Conservation (phyloP, 805 yeast genomes). For the Cyberlindnera veronae region DNA sequence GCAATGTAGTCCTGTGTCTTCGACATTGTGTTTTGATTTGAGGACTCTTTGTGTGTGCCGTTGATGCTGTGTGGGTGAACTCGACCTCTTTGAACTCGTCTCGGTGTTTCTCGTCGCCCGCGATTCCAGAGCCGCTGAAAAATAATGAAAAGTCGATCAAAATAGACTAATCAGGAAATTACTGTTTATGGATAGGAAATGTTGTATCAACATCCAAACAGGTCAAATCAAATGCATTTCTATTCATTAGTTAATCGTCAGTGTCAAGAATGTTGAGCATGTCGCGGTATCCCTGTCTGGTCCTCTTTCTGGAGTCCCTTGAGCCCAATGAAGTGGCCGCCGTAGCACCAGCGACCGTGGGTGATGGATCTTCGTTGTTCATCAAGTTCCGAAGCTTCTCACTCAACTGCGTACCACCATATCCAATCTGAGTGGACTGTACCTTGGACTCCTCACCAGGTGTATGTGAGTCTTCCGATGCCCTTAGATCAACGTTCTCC, state of each 20-base stretch:
- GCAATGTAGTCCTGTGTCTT: constrained; percentile 75
- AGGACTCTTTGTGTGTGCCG: too few relatives aligned
- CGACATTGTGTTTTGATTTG: constrained; percentile 37
- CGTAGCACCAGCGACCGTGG: not conserved
- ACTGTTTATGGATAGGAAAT: too few relatives aligned
- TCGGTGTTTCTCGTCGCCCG: too few relatives aligned
- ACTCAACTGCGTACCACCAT: constrained; percentile 14
- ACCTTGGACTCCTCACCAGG: constrained; percentile 1
- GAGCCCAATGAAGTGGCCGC: too few relatives aligned
- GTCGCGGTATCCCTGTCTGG: constrained; percentile 22
- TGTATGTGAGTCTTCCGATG: not conserved
- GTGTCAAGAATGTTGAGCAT: constrained; percentile 24
- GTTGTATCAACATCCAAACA: too few relatives aligned
- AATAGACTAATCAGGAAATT: too few relatives aligned
- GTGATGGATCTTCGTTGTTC: constrained; percentile 3
- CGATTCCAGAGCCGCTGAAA: too few relatives aligned
- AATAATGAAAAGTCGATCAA: too few relatives aligned
- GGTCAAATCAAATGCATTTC: not conserved
- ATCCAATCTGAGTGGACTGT: constrained; percentile 20
- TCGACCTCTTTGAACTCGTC: not conserved
- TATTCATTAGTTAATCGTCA: constrained; percentile 4
- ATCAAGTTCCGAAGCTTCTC: constrained; percentile 15
- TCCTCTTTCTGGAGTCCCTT: constrained; percentile 12
- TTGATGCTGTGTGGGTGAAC: not conserved
- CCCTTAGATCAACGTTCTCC: not conserved